These are phyloP conservation scores for Stereocaulon alpinum DNA, from an alignment of 495 filamentous ascomycete genomes.

Conservation along the genomic window DNA sequence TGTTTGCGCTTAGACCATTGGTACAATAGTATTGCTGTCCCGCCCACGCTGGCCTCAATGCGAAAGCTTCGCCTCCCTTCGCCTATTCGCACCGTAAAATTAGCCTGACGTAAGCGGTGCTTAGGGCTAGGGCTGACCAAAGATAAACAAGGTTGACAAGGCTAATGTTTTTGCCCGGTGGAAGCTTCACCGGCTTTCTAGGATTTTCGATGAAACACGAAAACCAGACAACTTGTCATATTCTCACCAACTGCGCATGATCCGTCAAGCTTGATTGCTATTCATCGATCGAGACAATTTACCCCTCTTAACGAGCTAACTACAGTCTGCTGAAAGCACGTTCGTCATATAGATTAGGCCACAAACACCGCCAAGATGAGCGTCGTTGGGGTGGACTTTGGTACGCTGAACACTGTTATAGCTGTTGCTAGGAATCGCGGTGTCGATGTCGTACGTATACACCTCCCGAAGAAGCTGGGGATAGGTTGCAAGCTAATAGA, in stretches of 20 bases:
- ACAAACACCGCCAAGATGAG: constrained; percentile 43
- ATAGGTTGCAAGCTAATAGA: constrained; percentile 33
- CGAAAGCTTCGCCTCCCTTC: no score
- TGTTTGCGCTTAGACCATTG: no score
- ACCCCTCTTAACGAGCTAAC: neutral
- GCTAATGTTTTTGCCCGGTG: constrained; percentile 2
- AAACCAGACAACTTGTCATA: neutral
- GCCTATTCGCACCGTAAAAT: no score
- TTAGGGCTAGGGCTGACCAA: neutral
- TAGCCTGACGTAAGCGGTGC: neutral
- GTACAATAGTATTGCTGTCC: no score
- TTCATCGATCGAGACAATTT: neutral
- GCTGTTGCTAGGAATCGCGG: constrained; percentile 95
- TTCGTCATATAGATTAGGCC: neutral
- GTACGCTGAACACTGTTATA: constrained; percentile 92
- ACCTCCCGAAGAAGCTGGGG: neutral
- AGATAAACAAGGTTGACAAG: constrained; percentile 2
- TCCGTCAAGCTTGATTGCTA: neutral
- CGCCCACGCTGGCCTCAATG: no score
- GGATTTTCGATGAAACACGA: constrained; percentile 4
- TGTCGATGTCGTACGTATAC: constrained; percentile 77
- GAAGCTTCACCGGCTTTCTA: constrained; percentile 3
- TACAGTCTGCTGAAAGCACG: neutral
- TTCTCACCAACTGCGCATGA: neutral
- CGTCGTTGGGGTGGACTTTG: constrained; percentile 89